Evolutionary conservation across 306 rosid species (phyloP).

Genomic region (Echinosophora koreensis): DNA sequence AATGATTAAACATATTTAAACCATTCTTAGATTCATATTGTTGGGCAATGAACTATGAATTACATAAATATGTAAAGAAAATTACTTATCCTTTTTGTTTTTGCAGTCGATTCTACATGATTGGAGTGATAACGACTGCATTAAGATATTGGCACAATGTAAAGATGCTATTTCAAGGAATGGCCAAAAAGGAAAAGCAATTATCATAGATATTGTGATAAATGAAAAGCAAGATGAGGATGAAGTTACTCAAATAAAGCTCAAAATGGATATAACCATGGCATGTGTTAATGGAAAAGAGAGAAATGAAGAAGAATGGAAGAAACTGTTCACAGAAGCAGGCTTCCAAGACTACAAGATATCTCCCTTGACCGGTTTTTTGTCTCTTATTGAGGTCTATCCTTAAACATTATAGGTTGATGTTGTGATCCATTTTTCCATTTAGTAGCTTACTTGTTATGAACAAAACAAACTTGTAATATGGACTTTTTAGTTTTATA

Average conservation of each 20-base stretch:
- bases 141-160: slow-evolving; percentile 42
- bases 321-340: slow-evolving; percentile 46
- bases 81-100: background rate
- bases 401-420: slow-evolving; percentile 24
- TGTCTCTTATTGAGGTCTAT: slow-evolving; percentile 57
- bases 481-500: no score
- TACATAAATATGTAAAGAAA: no score
- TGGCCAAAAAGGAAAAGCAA: slow-evolving; percentile 47
- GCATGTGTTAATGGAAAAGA: slow-evolving; percentile 38
- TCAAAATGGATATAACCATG: slow-evolving; percentile 44
- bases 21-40: no score
- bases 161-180: slow-evolving; percentile 43
- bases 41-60: no score
- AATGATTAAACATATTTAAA: no score
- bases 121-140: slow-evolving; percentile 45
- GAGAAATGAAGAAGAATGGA: slow-evolving; percentile 49
- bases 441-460: no score
- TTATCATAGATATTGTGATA: slow-evolving; percentile 53
- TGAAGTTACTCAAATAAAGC: slow-evolving; percentile 39
- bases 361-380: slow-evolving; percentile 21
- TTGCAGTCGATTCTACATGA: slow-evolving; percentile 23
- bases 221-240: slow-evolving; percentile 28
- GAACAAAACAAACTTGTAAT: no score
- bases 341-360: slow-evolving; percentile 52
- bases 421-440: background rate